phyloP scores from a whole-genome alignment of 2,329 filamentous ascomycete genomes.

The Cercospora zeae-maydis region DNA sequence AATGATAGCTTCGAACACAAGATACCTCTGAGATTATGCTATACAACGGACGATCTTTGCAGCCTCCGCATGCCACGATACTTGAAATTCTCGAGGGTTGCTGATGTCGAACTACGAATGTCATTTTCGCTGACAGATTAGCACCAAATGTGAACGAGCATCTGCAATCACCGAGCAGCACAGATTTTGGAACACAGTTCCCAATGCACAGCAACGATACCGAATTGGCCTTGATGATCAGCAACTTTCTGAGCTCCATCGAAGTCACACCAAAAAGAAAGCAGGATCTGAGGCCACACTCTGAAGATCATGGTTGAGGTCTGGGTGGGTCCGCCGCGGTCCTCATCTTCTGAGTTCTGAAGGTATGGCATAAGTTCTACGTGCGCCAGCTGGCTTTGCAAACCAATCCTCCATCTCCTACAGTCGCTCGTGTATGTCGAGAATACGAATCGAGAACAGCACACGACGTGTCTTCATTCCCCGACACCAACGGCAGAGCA shows the following conservation, averaged over 20 bases:
- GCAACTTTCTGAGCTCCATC: neutral
- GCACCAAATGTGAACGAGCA: neutral
- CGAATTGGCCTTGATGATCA: neutral
- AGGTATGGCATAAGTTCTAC: neutral
- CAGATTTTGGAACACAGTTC: neutral
- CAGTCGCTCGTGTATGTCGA: neutral
- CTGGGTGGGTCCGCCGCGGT: neutral
- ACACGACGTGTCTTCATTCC: neutral
- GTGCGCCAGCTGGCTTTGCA: neutral
- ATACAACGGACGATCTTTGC: neutral
- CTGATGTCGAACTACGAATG: neutral
- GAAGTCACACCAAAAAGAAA: neutral
- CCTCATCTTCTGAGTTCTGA: neutral
- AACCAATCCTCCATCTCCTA: neutral
- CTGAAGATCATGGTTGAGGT: neutral
- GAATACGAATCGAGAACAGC: neutral
- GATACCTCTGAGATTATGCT: neutral
- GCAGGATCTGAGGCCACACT: neutral
- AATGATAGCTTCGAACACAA: neutral
- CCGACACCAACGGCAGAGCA: neutral
- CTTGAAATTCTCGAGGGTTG: neutral
- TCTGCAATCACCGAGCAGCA: neutral
- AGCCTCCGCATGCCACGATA: neutral
- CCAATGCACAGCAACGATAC: neutral
- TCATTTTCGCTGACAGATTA: neutral